Percentiles rank a stretch among this genome's conserved stretches.
phyloP scores from a whole-genome alignment of 1,284 basidiomycete species.

The Trametes hirsuta region DNA sequence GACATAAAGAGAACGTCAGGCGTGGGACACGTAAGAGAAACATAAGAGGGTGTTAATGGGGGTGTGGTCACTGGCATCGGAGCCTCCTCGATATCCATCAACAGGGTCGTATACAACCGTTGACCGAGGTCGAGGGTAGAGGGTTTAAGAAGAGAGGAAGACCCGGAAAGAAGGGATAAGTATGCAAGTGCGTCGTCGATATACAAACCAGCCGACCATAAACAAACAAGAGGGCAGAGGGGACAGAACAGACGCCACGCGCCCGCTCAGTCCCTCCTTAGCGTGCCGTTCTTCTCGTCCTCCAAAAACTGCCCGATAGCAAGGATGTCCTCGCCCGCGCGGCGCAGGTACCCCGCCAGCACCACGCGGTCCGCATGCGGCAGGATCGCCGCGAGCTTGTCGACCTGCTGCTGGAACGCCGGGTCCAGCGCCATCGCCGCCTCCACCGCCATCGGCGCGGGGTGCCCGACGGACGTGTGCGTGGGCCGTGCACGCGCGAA shows the following conservation, averaged over 20 bases:
- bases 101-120: neutral
- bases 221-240: neutral
- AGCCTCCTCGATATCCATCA: neutral
- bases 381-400: slow-evolving; percentile 72
- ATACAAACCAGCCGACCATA: neutral
- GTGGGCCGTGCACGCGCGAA: slow-evolving; percentile 35
- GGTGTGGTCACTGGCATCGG: neutral
- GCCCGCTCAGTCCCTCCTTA: slow-evolving; percentile 43
- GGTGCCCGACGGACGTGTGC: slow-evolving; percentile 18
- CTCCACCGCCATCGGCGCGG: slow-evolving; percentile 6
- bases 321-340: slow-evolving; percentile 77
- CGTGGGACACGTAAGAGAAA: neutral
- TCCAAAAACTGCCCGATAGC: slow-evolving; percentile 89
- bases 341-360: slow-evolving; percentile 72
- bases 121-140: neutral
- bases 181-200: neutral
- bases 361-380: slow-evolving; percentile 76
- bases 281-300: slow-evolving; percentile 78
- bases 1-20: slow-evolving; percentile 10
- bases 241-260: neutral
- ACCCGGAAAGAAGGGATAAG: no score
- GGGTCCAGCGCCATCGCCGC: slow-evolving; percentile 36
- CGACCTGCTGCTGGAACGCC: slow-evolving; percentile 67
- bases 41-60: neutral
- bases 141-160: no score